Percentiles rank a stretch among this genome's conserved stretches.
These are phyloP conservation scores for Trichoderma breve DNA, from an alignment of 2,329 filamentous ascomycete genomes.

Conservation along the genomic window DNA sequence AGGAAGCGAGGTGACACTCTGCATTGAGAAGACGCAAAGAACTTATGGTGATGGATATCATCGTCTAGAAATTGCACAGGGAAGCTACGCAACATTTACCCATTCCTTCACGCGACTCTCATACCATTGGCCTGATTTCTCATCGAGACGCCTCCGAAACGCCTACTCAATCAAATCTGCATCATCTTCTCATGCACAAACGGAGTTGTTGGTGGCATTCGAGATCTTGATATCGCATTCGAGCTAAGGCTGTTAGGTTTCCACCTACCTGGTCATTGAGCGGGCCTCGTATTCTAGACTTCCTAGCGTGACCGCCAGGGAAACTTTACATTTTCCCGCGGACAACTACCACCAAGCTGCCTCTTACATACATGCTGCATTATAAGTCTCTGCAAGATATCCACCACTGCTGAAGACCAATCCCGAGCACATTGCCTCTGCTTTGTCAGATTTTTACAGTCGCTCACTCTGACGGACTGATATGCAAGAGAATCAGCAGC, in stretches of 20 bases:
- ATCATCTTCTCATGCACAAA: neutral
- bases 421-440: neutral
- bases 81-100: neutral
- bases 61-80: neutral
- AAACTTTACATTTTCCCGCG: slow-evolving; percentile 3
- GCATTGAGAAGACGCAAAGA: neutral
- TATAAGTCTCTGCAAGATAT: neutral
- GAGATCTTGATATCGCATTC: neutral
- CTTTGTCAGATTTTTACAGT: neutral
- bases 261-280: neutral
- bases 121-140: neutral
- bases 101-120: neutral
- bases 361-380: neutral
- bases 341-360: neutral
- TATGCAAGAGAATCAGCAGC: slow-evolving; percentile 14
- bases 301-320: slow-evolving; percentile 5
- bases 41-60: neutral
- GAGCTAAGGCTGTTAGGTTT: neutral
- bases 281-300: neutral
- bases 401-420: neutral
- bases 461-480: neutral
- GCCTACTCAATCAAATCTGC: neutral
- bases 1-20: neutral
- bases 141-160: neutral
- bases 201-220: neutral